Conservation (phyloP, 2,329 filamentous ascomycete species). For the Rhynchosporium agropyri region DNA sequence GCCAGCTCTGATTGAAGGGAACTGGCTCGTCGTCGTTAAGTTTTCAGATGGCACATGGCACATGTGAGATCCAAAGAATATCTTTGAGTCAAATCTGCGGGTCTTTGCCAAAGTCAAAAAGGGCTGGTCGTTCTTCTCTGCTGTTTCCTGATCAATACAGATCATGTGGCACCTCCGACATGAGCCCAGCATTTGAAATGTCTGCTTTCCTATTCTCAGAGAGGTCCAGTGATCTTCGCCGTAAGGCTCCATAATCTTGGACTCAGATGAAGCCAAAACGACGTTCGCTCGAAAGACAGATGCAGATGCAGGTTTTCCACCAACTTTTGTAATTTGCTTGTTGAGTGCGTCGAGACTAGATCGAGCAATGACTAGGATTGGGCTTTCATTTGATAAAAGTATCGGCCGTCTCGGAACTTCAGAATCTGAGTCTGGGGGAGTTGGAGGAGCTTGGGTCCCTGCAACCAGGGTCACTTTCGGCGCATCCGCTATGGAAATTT, state of each 20-base stretch:
- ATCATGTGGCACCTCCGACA: constrained; percentile 96
- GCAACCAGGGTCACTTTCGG: constrained; percentile 46
- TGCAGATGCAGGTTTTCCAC: constrained; percentile 66
- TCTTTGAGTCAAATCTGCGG: constrained; percentile 77
- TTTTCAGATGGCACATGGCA: constrained; percentile 46
- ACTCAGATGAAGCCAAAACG: constrained; percentile 59
- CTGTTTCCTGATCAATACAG: constrained; percentile 85
- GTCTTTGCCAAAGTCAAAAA: constrained; percentile 89
- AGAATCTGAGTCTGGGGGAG: constrained; percentile 60
- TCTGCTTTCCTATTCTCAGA: constrained; percentile 65
- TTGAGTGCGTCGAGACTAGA: constrained; percentile 82
- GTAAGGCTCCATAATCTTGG: constrained; percentile 58
- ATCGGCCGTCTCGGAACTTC: constrained; percentile 58
- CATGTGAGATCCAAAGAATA: constrained; percentile 88
- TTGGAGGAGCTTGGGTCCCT: constrained; percentile 57
- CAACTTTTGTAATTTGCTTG: constrained; percentile 63
- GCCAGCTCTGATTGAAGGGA: constrained; percentile 54
- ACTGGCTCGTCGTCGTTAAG: constrained; percentile 34
- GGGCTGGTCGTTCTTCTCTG: constrained; percentile 77
- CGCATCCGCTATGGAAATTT: constrained; percentile 38
- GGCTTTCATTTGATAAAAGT: constrained; percentile 88
- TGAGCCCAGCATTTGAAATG: constrained; percentile 74
- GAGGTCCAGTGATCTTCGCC: constrained; percentile 77
- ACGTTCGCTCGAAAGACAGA: constrained; percentile 90
- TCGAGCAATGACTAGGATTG: constrained; percentile 81